A percentile compares a stretch with the other conserved stretches of the same genome.
phyloP scores from a whole-genome alignment of 306 rosid genomes.

The Vicia sativa region DNA sequence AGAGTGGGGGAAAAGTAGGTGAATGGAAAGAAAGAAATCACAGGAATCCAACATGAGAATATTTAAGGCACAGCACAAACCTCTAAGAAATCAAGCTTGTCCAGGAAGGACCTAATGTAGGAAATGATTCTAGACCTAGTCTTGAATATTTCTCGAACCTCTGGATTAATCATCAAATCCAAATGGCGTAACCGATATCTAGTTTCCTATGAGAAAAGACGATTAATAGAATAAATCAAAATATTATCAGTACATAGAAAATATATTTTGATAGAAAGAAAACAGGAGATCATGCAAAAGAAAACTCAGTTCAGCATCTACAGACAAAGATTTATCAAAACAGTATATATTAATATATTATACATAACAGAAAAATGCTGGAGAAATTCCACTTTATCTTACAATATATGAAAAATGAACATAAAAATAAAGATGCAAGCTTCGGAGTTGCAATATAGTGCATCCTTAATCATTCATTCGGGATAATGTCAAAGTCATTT shows the following conservation, averaged over 20 bases:
- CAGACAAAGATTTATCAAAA: conserved; percentile 36
- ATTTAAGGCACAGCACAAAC: conserved; percentile 48
- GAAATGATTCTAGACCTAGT: conserved; percentile 68
- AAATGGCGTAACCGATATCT: conserved; percentile 85
- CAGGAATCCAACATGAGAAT: neutral
- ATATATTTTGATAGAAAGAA: conserved; percentile 6
- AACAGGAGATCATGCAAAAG: neutral
- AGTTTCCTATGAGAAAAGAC: conserved; percentile 67
- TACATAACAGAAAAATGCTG: neutral
- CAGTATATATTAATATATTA: conserved; percentile 9
- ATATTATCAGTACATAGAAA: neutral
- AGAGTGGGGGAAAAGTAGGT: conserved; percentile 27
- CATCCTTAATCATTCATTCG: conserved; percentile 3
- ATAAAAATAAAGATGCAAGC: neutral
- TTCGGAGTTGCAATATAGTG: conserved; percentile 1
- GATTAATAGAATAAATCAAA: neutral
- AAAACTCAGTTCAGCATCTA: neutral
- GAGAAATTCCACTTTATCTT: conserved; percentile 1
- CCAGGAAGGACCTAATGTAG: conserved; percentile 71
- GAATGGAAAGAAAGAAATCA: conserved; percentile 20
- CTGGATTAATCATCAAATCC: conserved; percentile 84
- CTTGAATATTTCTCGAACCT: conserved; percentile 85
- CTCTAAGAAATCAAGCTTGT: conserved; percentile 89
- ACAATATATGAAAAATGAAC: neutral
- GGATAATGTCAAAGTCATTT: neutral